Base-by-base conservation (phyloP, 768 basidiomycete genomes). In the Trametes elegans region DNA sequence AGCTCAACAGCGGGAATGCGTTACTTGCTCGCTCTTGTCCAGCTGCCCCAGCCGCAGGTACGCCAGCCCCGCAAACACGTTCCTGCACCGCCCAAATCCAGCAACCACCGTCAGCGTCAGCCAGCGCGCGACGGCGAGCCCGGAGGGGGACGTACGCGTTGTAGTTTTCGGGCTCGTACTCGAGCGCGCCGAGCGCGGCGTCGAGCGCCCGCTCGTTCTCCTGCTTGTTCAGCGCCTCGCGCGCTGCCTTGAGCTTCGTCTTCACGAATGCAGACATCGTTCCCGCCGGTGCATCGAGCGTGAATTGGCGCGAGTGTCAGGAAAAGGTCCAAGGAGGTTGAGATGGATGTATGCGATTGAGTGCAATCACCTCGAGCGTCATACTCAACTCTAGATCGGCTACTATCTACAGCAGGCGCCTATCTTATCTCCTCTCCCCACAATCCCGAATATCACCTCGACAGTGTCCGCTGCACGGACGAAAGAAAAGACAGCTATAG, bases 91-190 rank as follows among this genome's bases (percentile, higher is more conserved):
- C 24, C 9, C 19, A 19, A 36, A 18, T 26, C 23, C 13, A 19
- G 27, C 5, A 5, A 41, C 19, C 9, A 24, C n/a, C n/a, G n/a
- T n/a, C n/a, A n/a, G n/a, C n/a, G n/a, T n/a, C n/a, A n/a, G n/a
- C n/a, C n/a, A n/a, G n/a, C n/a, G n/a, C n/a, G n/a, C n/a, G n/a
- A n/a, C n/a, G n/a, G n/a, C n/a, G n/a, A n/a, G n/a, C n/a, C n/a
- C n/a, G n/a, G n/a, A n/a, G n/a, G n/a, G n/a, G n/a, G n/a, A 79
- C 87, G 64, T 68, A 95, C 93, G 90, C 94, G 64, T 88, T 85
- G 66, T 96, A 96, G 64, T 93, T 93, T 38, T 83, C 80, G 1
- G 86, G 79, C 53, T 97, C 94, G 59, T 83, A 84, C 32, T 85
- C 83, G 16, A 92, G 72, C 8, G 85, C 84, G 58, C 83, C 79